These are phyloP conservation scores for Malus hybrid DNA, from an alignment of 331 rosid genomes.

Conservation along the genomic window DNA sequence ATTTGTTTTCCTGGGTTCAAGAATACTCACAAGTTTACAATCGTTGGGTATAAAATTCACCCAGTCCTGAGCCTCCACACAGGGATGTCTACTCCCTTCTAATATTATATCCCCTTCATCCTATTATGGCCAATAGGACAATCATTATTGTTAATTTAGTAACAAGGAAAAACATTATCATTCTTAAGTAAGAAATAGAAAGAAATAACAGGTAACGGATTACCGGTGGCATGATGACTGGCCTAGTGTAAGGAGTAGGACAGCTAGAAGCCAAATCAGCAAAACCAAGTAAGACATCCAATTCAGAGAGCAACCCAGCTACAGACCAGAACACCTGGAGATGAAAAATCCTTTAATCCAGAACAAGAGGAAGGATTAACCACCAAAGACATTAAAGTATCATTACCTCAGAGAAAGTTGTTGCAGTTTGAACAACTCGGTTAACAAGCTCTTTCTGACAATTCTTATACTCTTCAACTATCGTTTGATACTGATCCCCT, in stretches of 20 bases:
- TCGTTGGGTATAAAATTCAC: conserved; percentile 97
- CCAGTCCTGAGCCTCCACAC: conserved; percentile 99
- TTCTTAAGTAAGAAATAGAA: background rate
- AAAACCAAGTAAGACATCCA: conserved; percentile 88
- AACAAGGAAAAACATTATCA: background rate
- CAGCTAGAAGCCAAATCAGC: conserved; percentile 90
- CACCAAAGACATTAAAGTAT: conserved; percentile 4
- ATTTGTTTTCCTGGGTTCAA: conserved; percentile 9
- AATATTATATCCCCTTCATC: conserved; percentile 73
- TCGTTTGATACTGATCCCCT: conserved; percentile 74
- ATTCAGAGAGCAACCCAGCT: conserved; percentile 75
- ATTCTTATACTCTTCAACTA: conserved; percentile 75
- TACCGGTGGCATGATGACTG: conserved; percentile 77
- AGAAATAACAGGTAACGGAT: conserved; percentile 9
- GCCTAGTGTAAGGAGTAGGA: conserved; percentile 91
- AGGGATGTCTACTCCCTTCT: conserved; percentile 94
- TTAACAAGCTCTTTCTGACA: conserved; percentile 75
- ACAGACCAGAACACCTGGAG: conserved; percentile 72
- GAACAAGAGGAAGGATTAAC: conserved; percentile 7
- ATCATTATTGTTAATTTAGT: conserved; percentile 3
- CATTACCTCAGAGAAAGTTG: conserved; percentile 73
- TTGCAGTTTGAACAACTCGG: conserved; percentile 63
- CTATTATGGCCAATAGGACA: conserved; percentile 36
- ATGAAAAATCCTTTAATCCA: conserved; percentile 18
- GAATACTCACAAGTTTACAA: conserved; percentile 74